Base-by-base conservation (phyloP, 768 basidiomycete genomes). In the Pleurotus tuoliensis region DNA sequence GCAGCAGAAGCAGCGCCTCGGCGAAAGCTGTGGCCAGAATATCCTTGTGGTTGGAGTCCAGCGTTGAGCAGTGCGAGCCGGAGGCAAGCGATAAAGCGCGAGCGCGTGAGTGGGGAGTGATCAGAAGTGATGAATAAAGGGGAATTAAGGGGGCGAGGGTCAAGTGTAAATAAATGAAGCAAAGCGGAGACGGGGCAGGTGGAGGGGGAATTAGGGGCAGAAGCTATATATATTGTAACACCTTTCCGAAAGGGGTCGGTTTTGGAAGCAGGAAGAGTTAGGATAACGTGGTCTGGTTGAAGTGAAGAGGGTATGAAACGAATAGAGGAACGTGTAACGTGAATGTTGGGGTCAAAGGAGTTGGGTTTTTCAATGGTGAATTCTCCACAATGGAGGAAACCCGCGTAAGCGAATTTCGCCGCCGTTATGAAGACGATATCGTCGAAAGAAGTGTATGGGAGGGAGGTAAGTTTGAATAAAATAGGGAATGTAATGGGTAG, bases 161-260 rank as follows among this genome's bases (percentile, higher is more conserved):
- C 20, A 25, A 25, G 5, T 8, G 47, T 47, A 25, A 47, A 47
- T 18, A 47, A 25, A 24, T 25, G 16, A 47, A 15, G 18, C 15
- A 47, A 27, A 24, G 47, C 47, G 5, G 47, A 18, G 27, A 47
- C 47, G 5, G 47, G 47, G 22, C 47, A 47, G 6, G 47, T 47
- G 22, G 15, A 13, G 15, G 47, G 20, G 43, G 43, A n/a, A 22
- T 44, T 44, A 13, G 57, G 66, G 7, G 61, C 66, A 9, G 58
- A 52, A 2, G 69, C 65, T 16, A 69, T 34, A 4, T 24, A 34
- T 1, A 49, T 16, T 7, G 48, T 24, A 52, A 56, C 38, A 11
- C 47, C 47, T 16, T 43, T 62, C 4, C 71, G 59, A 55, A 74
- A 75, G 1, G 71, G 71, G 59, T 74, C 71, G 9, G 71, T 73